Percentiles rank a stretch among this genome's conserved stretches.
Evolutionary conservation across 2,329 filamentous ascomycete species (phyloP).

Genomic region (Penicillium sp.): DNA sequence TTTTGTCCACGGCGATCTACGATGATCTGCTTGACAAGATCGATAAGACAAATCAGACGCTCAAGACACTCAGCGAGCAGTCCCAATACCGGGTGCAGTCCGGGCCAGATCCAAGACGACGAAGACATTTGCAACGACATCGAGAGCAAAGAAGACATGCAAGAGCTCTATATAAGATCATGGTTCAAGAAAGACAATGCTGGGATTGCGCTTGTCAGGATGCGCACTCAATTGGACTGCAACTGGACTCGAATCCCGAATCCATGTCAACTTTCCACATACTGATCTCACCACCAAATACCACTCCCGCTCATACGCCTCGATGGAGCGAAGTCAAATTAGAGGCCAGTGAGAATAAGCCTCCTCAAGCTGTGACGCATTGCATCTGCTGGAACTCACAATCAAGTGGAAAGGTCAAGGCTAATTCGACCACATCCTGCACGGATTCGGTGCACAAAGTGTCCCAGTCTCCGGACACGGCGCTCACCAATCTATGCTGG

Average conservation of each 20-base stretch:
- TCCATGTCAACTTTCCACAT: not conserved
- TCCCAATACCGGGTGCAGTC: slow-evolving; percentile 1
- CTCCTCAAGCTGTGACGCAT: too few relatives aligned
- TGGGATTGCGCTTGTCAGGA: not conserved
- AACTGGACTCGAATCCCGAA: not conserved
- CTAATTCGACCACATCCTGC: too few relatives aligned
- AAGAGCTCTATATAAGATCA: not conserved
- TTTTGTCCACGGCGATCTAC: slow-evolving; percentile 18
- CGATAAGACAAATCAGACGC: slow-evolving; percentile 9
- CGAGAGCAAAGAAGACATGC: not conserved
- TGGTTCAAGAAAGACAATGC: not conserved
- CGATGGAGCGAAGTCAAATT: too few relatives aligned
- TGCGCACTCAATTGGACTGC: not conserved
- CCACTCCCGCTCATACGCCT: not conserved
- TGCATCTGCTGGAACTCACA: too few relatives aligned
- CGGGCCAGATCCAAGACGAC: not conserved
- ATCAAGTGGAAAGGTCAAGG: too few relatives aligned
- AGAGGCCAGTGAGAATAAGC: too few relatives aligned
- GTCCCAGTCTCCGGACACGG: too few relatives aligned
- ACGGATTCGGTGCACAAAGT: too few relatives aligned
- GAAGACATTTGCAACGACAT: not conserved
- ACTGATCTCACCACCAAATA: not conserved
- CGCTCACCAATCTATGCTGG: too few relatives aligned
- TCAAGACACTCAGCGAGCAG: slow-evolving; percentile 17
- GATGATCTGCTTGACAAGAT: slow-evolving; percentile 12